Evolutionary conservation across 805 yeast species (phyloP), one percentile per base, ranked within the genome.

Genomic region (Cyberlindnera euphorbiae): DNA sequence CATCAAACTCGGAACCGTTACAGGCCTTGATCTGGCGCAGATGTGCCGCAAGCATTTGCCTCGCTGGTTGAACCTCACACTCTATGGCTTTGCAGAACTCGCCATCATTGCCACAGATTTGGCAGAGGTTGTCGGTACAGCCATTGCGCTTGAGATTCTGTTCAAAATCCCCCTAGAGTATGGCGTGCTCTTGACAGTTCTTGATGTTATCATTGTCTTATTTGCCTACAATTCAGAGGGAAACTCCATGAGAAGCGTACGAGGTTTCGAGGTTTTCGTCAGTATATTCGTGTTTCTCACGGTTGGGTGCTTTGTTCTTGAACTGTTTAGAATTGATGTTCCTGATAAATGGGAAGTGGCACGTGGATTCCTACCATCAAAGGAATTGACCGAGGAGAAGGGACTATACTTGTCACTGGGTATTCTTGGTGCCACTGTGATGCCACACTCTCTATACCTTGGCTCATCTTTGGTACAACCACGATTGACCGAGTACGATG

Each of bases 121-220:
- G 50, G 96, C 96, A 1, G 97, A 88, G 58, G 96, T 88, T 9
- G 90, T 88, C 7, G 97, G 97, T 2, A 82, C 95, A 4, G 96
- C 96, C 9, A 84, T 88, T 32, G 77, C 95, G 0, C 66, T 88
- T 34, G 79, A 85, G 47, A 85, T 88, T 41, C 58, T 88, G 18
- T 79, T 88, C 50, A 68, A 72, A 2, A 75, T 88, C 9, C 95
- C 96, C 1, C 64, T 88, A 38, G 55, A 78, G 1, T 59, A 70
- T 26, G 97, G 97, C 36, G 94, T 88, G 3, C 44, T 82, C 6
- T 56, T 88, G 25, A 88, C 97, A 0, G 80, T 88, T 1, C 55
- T 84, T 3, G 97, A 88, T 55, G 96, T 88, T 7, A 60, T 88
- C 43, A 67, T 83, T 5, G 82, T 88, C 8, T 63, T 88, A 33